Evolutionary conservation across 768 basidiomycete genomes (phyloP), one percentile per base, ranked within the genome.

Genomic region (Tylopilus plumbeoviolaceoides): DNA sequence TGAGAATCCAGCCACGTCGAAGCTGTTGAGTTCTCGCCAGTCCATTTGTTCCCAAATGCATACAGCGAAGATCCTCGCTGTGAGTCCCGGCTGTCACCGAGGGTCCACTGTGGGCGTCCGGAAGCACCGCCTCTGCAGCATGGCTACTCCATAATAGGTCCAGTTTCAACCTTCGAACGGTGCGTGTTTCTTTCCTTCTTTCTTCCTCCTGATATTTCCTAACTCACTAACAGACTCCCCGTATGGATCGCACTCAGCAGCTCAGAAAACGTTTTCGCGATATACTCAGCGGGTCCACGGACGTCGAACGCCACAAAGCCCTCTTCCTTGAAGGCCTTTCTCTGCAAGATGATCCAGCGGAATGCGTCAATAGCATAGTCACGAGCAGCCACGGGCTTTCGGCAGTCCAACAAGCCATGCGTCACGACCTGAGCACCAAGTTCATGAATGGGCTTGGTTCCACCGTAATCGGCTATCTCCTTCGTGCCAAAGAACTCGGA

Each of bases 271-370:
- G 67, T 23, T 71, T 79, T 49, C 47, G 67, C 9, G 48, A 59
- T 21, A 61, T 77, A 23, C 51, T 76, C 6, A 25, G 43, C 5
- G 75, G 74, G 17, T 61, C 60, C 36, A 51, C 50, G 1, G 17
- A 43, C 2, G 35, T 78, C 2, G 60, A 67, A 3, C 47, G 60
- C 25, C 51, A 58, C 15, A 72, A 71, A 21, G n/a, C 44, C 5
- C 41, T 17, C 12, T 82, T 83, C 54, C 64, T 82, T 3, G 73
- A 83, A 50, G 77, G 74, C 7, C 64, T 83, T 23, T 75, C 63
- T 59, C 50, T 54, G 5, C 75, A 77, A 48, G 59, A 64, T 4
- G 75, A 80, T 30, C 64, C 73, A 7, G 58, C 64, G 0, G 44
- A 55, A 0, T 78, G 76, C 55, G 54, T 78, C 43, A 58, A 66